Conservation (phyloP, 495 filamentous ascomycete species). For the Neurospora cerealis region DNA sequence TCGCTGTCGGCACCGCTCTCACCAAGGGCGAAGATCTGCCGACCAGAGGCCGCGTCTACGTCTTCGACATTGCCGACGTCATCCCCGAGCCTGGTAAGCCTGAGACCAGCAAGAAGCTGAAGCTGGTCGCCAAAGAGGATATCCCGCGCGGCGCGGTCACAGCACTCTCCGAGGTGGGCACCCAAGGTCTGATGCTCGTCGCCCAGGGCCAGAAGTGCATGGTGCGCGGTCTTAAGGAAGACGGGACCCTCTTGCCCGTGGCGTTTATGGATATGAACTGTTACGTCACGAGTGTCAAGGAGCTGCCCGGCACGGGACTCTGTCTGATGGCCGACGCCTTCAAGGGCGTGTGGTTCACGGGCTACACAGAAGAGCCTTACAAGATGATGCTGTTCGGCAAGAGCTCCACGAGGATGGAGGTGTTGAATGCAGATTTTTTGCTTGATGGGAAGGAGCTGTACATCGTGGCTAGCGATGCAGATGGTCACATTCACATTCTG, state of each 20-base stretch:
- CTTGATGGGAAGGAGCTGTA: slow-evolving; percentile 76
- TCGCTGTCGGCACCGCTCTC: slow-evolving; percentile 77
- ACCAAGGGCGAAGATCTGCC: slow-evolving; percentile 82
- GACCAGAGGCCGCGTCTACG: slow-evolving; percentile 73
- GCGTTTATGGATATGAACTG: slow-evolving; percentile 98
- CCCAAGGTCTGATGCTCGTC: slow-evolving; percentile 80
- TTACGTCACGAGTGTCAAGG: slow-evolving; percentile 74
- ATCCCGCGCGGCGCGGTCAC: slow-evolving; percentile 88
- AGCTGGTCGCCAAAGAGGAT: slow-evolving; percentile 78
- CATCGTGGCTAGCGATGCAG: slow-evolving; percentile 73
- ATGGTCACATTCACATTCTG: slow-evolving; percentile 75
- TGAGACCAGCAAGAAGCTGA: slow-evolving; percentile 74
- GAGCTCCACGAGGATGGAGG: slow-evolving; percentile 60
- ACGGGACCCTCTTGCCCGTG: slow-evolving; percentile 80
- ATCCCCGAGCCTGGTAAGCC: slow-evolving; percentile 79
- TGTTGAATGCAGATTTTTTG: slow-evolving; percentile 76
- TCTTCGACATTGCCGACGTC: slow-evolving; percentile 84
- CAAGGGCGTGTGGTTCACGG: slow-evolving; percentile 90
- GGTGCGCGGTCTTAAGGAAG: slow-evolving; percentile 92
- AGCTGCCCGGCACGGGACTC: slow-evolving; percentile 71
- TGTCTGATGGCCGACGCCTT: slow-evolving; percentile 78
- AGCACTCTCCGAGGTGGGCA: slow-evolving; percentile 76
- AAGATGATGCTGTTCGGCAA: slow-evolving; percentile 93
- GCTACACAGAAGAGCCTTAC: slow-evolving; percentile 91
- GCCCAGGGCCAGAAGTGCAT: slow-evolving; percentile 96